These are phyloP conservation scores for Lepiota subincarnata DNA, from an alignment of 768 basidiomycete species.

Conservation along the genomic window DNA sequence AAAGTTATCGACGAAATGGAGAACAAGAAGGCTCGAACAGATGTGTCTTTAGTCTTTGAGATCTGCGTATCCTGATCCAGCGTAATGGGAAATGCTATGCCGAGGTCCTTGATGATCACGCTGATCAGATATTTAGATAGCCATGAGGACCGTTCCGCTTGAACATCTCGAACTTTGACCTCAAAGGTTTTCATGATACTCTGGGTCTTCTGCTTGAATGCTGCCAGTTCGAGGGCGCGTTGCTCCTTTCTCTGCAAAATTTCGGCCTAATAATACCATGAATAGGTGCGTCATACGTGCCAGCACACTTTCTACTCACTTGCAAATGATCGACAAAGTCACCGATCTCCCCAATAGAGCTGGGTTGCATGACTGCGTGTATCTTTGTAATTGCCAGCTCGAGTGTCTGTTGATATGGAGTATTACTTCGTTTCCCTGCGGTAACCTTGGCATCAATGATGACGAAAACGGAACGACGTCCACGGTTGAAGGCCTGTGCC, in stretches of 20 bases:
- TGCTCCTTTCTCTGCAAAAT: slow-evolving; percentile 69
- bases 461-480: slow-evolving; percentile 77
- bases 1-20: slow-evolving; percentile 77
- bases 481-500: slow-evolving; percentile 47
- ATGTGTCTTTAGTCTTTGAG: slow-evolving; percentile 32
- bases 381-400: slow-evolving; percentile 65
- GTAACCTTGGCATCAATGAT: slow-evolving; percentile 63
- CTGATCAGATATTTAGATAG: slow-evolving; percentile 51
- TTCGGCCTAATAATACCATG: slow-evolving; percentile 50
- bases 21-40: slow-evolving; percentile 80
- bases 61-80: slow-evolving; percentile 51
- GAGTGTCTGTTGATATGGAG: slow-evolving; percentile 31
- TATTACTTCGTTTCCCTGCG: slow-evolving; percentile 27
- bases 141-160: slow-evolving; percentile 42
- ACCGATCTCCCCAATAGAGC: slow-evolving; percentile 85
- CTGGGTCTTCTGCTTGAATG: slow-evolving; percentile 80
- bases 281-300: not conserved
- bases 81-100: slow-evolving; percentile 86
- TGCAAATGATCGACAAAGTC: slow-evolving; percentile 87
- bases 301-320: slow-evolving; percentile 33
- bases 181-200: slow-evolving; percentile 75
- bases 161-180: slow-evolving; percentile 43
- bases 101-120: slow-evolving; percentile 61
- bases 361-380: slow-evolving; percentile 92
- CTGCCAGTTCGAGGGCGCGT: slow-evolving; percentile 71